These are phyloP conservation scores for Fusarium bactridioides DNA, from an alignment of 2,329 filamentous ascomycete genomes.

Conservation along the genomic window DNA sequence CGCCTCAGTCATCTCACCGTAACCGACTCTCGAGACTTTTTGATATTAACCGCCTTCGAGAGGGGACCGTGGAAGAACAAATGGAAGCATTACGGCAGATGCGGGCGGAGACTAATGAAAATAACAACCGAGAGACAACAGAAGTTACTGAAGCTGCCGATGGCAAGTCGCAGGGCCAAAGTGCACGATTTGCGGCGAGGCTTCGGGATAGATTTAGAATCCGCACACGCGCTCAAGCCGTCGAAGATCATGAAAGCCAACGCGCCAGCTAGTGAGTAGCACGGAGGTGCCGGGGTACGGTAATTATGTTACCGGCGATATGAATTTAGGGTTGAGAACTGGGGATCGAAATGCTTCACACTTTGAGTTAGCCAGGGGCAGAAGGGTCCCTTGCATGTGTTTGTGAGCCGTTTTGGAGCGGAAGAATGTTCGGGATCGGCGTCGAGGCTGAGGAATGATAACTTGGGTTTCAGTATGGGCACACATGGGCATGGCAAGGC, in stretches of 20 bases:
- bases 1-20: slow-evolving; percentile 46
- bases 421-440: slow-evolving; percentile 24
- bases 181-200: slow-evolving; percentile 56
- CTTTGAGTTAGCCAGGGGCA: neutral
- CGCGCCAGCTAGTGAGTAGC: neutral
- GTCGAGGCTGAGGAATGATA: slow-evolving; percentile 17
- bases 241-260: slow-evolving; percentile 26
- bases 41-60: slow-evolving; percentile 64
- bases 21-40: slow-evolving; percentile 61
- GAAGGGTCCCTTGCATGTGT: neutral
- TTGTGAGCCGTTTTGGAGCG: neutral
- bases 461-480: slow-evolving; percentile 15
- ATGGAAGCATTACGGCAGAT: slow-evolving; percentile 64
- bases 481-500: slow-evolving; percentile 36
- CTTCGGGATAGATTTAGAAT: slow-evolving; percentile 63
- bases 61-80: slow-evolving; percentile 69
- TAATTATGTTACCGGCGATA: neutral
- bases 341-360: neutral
- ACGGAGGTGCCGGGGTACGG: neutral
- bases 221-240: slow-evolving; percentile 55
- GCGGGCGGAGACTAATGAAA: slow-evolving; percentile 41
- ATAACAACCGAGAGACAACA: slow-evolving; percentile 25
- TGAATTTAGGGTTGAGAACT: neutral
- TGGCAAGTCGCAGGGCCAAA: slow-evolving; percentile 49
- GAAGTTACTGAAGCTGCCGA: slow-evolving; percentile 32